A percentile compares a stretch with the other conserved stretches of the same genome.
Conservation (phyloP, 116 monocot genomes). For the Iris pallida region DNA sequence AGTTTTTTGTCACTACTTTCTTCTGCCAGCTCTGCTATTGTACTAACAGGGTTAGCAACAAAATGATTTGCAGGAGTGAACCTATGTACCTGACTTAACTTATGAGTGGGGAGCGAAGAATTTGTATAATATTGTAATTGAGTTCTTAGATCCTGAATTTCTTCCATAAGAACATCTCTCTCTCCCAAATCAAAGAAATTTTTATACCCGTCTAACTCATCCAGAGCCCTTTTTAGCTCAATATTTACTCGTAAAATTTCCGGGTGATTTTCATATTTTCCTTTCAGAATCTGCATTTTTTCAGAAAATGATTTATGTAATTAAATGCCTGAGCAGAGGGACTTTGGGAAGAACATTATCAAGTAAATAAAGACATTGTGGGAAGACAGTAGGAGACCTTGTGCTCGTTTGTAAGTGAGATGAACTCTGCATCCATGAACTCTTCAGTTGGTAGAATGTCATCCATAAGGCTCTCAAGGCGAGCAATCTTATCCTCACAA, state of each 20-base stretch:
- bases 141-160: constrained; percentile 65
- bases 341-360: background rate
- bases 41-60: no score
- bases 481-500: constrained; percentile 70
- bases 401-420: constrained; percentile 54
- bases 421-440: constrained; percentile 62
- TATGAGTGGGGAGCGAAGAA: no score
- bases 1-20: no score
- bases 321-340: no score
- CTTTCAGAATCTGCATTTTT: constrained; percentile 9
- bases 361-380: no score
- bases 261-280: constrained; percentile 76
- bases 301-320: no score
- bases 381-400: constrained; percentile 26
- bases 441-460: constrained; percentile 64
- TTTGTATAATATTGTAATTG: constrained; percentile 54
- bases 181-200: constrained; percentile 74
- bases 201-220: constrained; percentile 57
- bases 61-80: no score
- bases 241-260: constrained; percentile 46
- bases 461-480: constrained; percentile 81
- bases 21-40: no score
- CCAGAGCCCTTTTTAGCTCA: constrained; percentile 57
- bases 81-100: no score
- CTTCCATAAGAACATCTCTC: constrained; percentile 73